phyloP scores from a whole-genome alignment of 306 rosid species.

The Lithocarpus polystachyus region DNA sequence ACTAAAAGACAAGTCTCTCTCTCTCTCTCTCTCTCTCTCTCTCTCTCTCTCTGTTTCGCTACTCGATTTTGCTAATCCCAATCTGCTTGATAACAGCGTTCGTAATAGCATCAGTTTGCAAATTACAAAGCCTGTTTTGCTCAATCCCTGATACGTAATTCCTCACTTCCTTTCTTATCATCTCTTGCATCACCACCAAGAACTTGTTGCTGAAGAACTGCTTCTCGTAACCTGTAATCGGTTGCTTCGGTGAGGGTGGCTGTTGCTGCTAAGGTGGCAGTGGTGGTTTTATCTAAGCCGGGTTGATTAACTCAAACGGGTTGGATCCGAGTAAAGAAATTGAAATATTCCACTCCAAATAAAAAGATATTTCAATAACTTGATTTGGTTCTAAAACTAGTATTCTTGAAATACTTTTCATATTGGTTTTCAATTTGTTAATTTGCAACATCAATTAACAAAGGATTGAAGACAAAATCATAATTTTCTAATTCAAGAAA shows the following conservation, averaged over 20 bases:
- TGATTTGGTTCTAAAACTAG: no score
- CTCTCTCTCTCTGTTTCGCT: slow-evolving; percentile 4
- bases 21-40: neutral
- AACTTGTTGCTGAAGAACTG: slow-evolving; percentile 57
- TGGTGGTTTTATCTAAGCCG: neutral
- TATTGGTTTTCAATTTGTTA: no score
- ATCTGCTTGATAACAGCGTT: slow-evolving; percentile 57
- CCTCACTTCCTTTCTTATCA: slow-evolving; percentile 73
- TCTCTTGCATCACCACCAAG: slow-evolving; percentile 68
- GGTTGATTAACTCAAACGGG: neutral
- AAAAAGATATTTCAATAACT: no score
- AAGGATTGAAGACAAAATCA: no score
- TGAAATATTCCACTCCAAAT: no score
- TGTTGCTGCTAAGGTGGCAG: neutral
- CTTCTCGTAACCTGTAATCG: slow-evolving; percentile 29
- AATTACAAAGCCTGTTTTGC: slow-evolving; percentile 39
- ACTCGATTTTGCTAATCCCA: slow-evolving; percentile 53
- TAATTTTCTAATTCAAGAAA: no score
- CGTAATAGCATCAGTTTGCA: slow-evolving; percentile 51
- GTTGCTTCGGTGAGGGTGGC: neutral
- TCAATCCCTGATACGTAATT: slow-evolving; percentile 68
- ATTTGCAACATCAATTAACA: no score
- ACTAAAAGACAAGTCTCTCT: no score
- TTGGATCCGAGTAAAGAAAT: slow-evolving; percentile 50
- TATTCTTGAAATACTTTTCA: no score